A percentile compares a stretch with the other conserved stretches of the same genome.
Evolutionary conservation across 306 rosid species (phyloP).

Genomic region (Dryas octopetala): DNA sequence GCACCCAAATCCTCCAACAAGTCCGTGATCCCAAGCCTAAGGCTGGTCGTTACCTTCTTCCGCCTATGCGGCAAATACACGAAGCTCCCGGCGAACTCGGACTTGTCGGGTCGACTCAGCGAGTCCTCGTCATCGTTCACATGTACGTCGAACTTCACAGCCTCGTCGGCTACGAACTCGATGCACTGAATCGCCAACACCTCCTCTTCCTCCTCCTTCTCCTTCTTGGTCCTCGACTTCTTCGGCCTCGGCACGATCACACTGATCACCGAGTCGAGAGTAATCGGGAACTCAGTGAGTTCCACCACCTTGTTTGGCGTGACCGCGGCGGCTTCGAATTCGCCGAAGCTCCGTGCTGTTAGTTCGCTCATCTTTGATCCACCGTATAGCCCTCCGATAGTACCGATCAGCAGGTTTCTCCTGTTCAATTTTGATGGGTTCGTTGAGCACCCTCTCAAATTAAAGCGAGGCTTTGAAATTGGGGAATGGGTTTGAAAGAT

Average conservation of each 20-base stretch:
- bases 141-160: constrained; percentile 29
- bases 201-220: constrained; percentile 56
- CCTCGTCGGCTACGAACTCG: constrained; percentile 2
- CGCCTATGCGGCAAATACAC: constrained; percentile 14
- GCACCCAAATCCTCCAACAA: constrained; percentile 24
- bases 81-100: constrained; percentile 29
- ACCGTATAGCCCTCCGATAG: neutral
- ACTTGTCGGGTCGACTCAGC: constrained; percentile 14
- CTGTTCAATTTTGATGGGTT: neutral
- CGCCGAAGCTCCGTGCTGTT: neutral
- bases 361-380: constrained; percentile 17
- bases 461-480: neutral
- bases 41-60: neutral
- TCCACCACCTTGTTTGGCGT: constrained; percentile 10
- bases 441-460: neutral
- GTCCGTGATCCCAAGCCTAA: constrained; percentile 22
- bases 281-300: constrained; percentile 16
- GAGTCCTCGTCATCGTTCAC: constrained; percentile 25
- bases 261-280: constrained; percentile 13
- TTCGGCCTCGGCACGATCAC: constrained; percentile 11
- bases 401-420: neutral
- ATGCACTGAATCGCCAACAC: constrained; percentile 46
- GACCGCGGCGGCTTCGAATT: neutral
- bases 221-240: constrained; percentile 38
- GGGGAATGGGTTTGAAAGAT: neutral